Percentiles rank a stretch among this genome's conserved stretches.
Conservation (phyloP, 352 stramenopile genomes). For the Peronospora farinosa region DNA sequence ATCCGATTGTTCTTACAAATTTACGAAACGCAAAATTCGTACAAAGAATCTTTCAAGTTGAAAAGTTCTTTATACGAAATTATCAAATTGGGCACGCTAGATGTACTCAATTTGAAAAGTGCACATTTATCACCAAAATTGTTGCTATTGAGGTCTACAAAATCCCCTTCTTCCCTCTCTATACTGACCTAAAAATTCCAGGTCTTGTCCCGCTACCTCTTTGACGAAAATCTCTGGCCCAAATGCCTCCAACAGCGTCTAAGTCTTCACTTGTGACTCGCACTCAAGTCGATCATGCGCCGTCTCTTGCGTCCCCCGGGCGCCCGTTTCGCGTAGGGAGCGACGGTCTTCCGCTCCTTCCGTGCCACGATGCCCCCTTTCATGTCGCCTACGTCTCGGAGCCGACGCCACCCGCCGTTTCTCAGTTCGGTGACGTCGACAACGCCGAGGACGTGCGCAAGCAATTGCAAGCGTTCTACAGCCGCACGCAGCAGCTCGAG, state of each 20-base stretch:
- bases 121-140: too few relatives aligned
- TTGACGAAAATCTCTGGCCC: conserved; percentile 8
- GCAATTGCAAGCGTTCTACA: conserved; percentile 41
- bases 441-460: conserved; percentile 32
- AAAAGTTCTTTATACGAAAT: too few relatives aligned
- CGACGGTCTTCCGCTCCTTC: conserved; percentile 32
- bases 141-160: too few relatives aligned
- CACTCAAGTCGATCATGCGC: conserved; percentile 19
- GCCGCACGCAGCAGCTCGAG: conserved; percentile 27
- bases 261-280: conserved; percentile 29
- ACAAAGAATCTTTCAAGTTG: too few relatives aligned
- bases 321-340: conserved; percentile 23
- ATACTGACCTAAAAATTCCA: background rate
- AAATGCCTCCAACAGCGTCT: conserved; percentile 15
- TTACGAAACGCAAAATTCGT: too few relatives aligned
- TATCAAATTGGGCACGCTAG: too few relatives aligned
- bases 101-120: too few relatives aligned
- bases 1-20: too few relatives aligned
- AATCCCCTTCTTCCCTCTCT: background rate
- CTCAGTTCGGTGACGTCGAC: conserved; percentile 27
- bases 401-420: conserved; percentile 3
- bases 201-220: background rate
- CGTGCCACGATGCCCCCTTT: conserved; percentile 20
- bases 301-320: conserved; percentile 1
- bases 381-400: conserved; percentile 2